Evolutionary conservation across 371 early-diverging fungal genomes (phyloP), one percentile per base, ranked within the genome.

Genomic region (Mucor sp.): DNA sequence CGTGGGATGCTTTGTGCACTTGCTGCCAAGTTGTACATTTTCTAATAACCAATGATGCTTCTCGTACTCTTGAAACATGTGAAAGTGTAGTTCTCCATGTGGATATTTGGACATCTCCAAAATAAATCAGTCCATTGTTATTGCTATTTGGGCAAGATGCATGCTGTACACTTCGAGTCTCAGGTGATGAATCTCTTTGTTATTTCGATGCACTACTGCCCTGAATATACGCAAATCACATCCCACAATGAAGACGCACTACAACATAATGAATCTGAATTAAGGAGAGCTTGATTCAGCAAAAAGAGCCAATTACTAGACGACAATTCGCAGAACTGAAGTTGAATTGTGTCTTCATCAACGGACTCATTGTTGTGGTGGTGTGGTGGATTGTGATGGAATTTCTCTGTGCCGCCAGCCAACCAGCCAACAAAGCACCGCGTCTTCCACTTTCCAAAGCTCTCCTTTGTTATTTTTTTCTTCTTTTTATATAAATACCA

Each of bases 381-480:
- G 53, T 53, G 25, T 53, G 53, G 25, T 53, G 53, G 53, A 53
- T 53, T 53, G 27, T 25, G 27, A 53, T 53, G 53, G 53, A 53
- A 53, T 47, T 47, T 47, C 47, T 47, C 21, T 47, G 53, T 27
- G 53, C 53, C 53, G 53, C 50, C 25, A 41, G 17, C 41, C 41
- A 41, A 41, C 41, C 41, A 41, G 17, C 41, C 41, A 41, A 41
- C 41, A 41, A 17, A 41, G 41, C 41, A 23, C 53, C 53, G 53
- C 53, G 53, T 53, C 41, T 41, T 41, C 41, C 41, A 41, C 17
- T 41, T 41, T 47, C n/a, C 19, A 19, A 9, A 47, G 21, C 47
- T n/a, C 21, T 60, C 19, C 30, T 57, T 35, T 12, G 37, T 6
- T 35, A 12, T 35, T 56, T 44, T 32, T 47, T 33, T 48, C 19